phyloP scores from a whole-genome alignment of 1,284 basidiomycete genomes.

The Trichosporon sp. region DNA sequence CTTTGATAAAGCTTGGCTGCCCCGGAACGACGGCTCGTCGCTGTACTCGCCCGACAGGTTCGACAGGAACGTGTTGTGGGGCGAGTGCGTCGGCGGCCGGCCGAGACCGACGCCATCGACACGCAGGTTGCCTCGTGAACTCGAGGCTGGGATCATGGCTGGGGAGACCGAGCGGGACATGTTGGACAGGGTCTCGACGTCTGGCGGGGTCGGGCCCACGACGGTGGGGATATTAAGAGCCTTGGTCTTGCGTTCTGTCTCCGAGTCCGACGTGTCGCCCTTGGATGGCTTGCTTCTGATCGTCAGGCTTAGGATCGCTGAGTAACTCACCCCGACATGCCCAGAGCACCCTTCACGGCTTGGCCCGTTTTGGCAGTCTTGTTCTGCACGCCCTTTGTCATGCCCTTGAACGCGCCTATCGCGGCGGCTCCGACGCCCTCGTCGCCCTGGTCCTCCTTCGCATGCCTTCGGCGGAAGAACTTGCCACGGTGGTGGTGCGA shows the following conservation, averaged over 20 bases:
- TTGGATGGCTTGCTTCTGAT: constrained; percentile 1
- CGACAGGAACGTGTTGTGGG: background rate
- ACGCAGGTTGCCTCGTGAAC: background rate
- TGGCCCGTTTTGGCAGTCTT: constrained; percentile 27
- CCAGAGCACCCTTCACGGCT: constrained; percentile 37
- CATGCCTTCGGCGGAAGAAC: constrained; percentile 10
- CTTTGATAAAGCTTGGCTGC: background rate
- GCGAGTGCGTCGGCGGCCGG: background rate
- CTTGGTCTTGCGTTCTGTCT: constrained; percentile 23
- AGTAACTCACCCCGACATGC: constrained; percentile 29
- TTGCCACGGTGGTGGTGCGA: background rate
- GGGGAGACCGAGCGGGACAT: constrained; percentile 15
- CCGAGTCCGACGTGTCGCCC: constrained; percentile 43
- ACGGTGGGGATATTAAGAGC: constrained; percentile 35
- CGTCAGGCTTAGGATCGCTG: background rate
- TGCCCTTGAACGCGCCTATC: constrained; percentile 33
- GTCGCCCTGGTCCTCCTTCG: constrained; percentile 11
- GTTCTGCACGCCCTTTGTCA: constrained; percentile 16
- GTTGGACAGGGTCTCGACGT: constrained; percentile 1
- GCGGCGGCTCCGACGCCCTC: constrained; percentile 17
- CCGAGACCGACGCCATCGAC: background rate
- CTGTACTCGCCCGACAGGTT: constrained; percentile 12
- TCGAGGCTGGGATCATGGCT: background rate
- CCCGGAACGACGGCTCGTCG: constrained; percentile 9
- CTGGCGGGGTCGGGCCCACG: constrained; percentile 29